Base-by-base conservation (phyloP, 176 grass and related monocot species). In the Lolium multiflorum region DNA sequence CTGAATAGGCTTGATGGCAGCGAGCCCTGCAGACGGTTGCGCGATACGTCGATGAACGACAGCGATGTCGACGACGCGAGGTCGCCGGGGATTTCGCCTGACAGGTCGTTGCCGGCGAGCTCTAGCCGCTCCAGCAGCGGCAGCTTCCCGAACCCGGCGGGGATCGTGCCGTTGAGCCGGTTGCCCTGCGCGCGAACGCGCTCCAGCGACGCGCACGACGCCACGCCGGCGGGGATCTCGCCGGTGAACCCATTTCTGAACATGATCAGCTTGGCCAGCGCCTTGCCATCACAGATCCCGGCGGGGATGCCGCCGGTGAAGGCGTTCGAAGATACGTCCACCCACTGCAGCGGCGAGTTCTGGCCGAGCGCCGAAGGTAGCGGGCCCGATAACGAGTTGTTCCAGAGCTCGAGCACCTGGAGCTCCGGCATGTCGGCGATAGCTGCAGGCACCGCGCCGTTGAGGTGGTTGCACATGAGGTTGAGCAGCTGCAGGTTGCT, bases 391-490 rank as follows among this genome's bases (percentile, higher is more conserved):
- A 98, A 58, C 0, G 96, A 95, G 87, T 98, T 98, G 69, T 98
- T 98, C 96, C 96, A 98, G 0, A 98, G 94, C 89, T 95, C 96
- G 64, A 98, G 86, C 67, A 96, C 74, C 79, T 94, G 78, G 57
- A 98, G 89, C 2, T 55, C 77, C 54, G 84, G 31, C 87, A 98
- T 84, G 12, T 94, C 86, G 3, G 91, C 93, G 56, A 98, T 84
- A 50, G 81, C 73, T 11, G 86, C 24, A 4, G 96, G 96, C 83
- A 98, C 91, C 0, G 81, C 21, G 63, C 96, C 90, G 52, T 79
- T 84, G 28, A 98, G 91, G 78, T 86, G 90, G 88, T 98, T 98
- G 90, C 96, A 96, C 96, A 98, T 96, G 9, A 98, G 77, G 69
- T 96, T 98, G 14, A 98, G 86, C 17, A 98, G 48, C 49, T 85